A percentile compares a stretch with the other conserved stretches of the same genome.
Evolutionary conservation across 192 early-diverging fungal genomes (phyloP).

Genomic region (Dimargaris xerosporica): DNA sequence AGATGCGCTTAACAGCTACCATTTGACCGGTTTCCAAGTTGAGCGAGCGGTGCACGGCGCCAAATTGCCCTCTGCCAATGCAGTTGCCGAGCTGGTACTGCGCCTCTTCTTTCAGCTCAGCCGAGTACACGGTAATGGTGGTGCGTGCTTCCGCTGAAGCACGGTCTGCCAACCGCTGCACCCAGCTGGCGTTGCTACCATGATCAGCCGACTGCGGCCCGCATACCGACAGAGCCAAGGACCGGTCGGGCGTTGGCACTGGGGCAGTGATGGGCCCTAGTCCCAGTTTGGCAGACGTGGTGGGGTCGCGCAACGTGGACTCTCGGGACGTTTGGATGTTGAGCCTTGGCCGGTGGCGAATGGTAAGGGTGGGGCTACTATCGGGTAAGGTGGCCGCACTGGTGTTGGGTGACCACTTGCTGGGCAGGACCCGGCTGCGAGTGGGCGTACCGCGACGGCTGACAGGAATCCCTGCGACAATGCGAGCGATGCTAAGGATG

Average conservation of each 20-base stretch:
- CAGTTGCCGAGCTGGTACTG: conserved; percentile 68
- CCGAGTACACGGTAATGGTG: conserved; percentile 27
- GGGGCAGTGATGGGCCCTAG: neutral
- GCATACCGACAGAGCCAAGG: neutral
- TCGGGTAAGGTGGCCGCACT: neutral
- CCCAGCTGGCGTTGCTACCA: neutral
- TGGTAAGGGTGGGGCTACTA: neutral
- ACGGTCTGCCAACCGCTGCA: neutral
- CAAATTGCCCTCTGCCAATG: conserved; percentile 83
- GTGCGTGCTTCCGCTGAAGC: neutral
- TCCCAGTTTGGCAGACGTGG: neutral
- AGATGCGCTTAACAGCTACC: conserved; percentile 76
- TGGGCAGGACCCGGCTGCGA: neutral
- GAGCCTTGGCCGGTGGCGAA: neutral
- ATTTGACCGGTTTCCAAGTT: conserved; percentile 67
- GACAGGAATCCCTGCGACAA: conserved; percentile 26
- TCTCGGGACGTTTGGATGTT: neutral
- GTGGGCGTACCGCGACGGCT: conserved; percentile 12
- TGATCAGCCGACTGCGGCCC: neutral
- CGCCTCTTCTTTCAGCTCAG: conserved; percentile 19
- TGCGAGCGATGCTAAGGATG: conserved; percentile 49
- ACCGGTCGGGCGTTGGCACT: neutral
- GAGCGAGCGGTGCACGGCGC: conserved; percentile 71
- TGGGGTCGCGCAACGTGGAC: neutral
- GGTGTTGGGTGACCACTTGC: conserved; percentile 13